Base-by-base conservation (phyloP, 306 rosid species). In the Parietaria judaica region DNA sequence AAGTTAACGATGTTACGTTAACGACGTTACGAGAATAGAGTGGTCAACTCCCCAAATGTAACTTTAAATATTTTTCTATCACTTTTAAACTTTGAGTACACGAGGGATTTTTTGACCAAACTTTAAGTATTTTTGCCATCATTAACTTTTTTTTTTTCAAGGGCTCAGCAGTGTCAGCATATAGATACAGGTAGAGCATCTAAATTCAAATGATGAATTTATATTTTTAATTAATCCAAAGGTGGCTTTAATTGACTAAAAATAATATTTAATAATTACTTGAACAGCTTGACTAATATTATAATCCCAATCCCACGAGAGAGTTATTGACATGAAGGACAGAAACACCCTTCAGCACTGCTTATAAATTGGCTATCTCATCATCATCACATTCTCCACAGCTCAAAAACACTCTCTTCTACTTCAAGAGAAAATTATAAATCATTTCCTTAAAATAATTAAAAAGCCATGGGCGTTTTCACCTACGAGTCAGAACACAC, bases 381-480 rank as follows among this genome's bases (percentile, higher is more conserved):
- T 23, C 43, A 13, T 23, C 43, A 5, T 14, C 7, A 14, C 61
- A 36, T 13, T 11, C 23, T 17, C 37, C 61, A 56, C 38, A 56
- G 12, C 37, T 56, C 46, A 56, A 56, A 56, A 56, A 23, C 31
- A 23, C 31, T 23, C 31, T 7, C 6, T n/a, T 13, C 55, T 14
- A 6, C 55, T 13, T 51, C 14, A 51, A 41, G 45, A 8, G 45
- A 41, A 41, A 41, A 41, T 8, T 41, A 41, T 41, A 13, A 31
- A 31, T 3, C 8, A 44, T 36, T 37, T 37, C 14, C 31, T 23
- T 23, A 23, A 34, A 35, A 55, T 8, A 37, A 13, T 15, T 8
- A 39, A 15, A 10, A 56, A 58, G 54, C 31, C 57, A 84, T 82
- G 89, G 89, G 83, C 55, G 89, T 72, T 6, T 71, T 48, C 61